A percentile compares a stretch with the other conserved stretches of the same genome.
Evolutionary conservation across 352 stramenopile genomes (phyloP).

Genomic region (Phytopythium vexans): DNA sequence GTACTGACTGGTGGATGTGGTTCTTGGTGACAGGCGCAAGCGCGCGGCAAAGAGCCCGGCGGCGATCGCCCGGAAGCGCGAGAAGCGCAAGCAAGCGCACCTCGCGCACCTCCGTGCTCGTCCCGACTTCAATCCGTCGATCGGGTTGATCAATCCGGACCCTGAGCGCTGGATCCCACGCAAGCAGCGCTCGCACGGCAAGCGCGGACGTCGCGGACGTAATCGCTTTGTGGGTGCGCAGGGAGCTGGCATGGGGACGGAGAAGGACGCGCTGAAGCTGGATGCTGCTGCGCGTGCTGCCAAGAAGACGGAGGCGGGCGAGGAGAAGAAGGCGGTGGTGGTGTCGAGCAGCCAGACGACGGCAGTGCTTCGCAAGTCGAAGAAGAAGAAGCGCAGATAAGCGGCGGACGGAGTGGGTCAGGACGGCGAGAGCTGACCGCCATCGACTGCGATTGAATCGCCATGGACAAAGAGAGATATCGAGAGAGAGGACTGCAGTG

Average conservation of each 20-base stretch:
- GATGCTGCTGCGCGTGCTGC: constrained; percentile 75
- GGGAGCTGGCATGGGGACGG: constrained; percentile 69
- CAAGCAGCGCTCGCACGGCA: constrained; percentile 79
- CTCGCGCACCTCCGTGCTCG: constrained; percentile 55
- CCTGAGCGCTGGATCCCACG: constrained; percentile 84
- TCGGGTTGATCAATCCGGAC: constrained; percentile 73
- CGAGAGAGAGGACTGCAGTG: too few species aligned
- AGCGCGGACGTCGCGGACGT: constrained; percentile 67
- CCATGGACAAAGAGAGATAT: too few species aligned
- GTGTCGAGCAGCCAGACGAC: constrained; percentile 40
- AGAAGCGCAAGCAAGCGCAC: constrained; percentile 62
- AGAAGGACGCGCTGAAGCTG: constrained; percentile 81
- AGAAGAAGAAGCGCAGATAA: constrained; percentile 87
- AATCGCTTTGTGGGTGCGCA: constrained; percentile 85
- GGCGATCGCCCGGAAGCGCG: constrained; percentile 65
- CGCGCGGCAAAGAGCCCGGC: constrained; percentile 71
- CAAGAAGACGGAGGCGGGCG: constrained; percentile 46
- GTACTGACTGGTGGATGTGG: constrained; percentile 2
- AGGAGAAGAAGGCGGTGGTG: constrained; percentile 59
- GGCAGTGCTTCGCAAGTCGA: constrained; percentile 74
- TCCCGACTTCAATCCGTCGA: constrained; percentile 73
- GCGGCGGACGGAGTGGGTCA: not conserved
- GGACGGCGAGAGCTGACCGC: not conserved
- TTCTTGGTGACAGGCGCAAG: constrained; percentile 42
- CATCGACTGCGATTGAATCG: too few species aligned